Evolutionary conservation across 768 basidiomycete genomes (phyloP), one percentile per base, ranked within the genome.

Genomic region (Naematelia aurantialba): DNA sequence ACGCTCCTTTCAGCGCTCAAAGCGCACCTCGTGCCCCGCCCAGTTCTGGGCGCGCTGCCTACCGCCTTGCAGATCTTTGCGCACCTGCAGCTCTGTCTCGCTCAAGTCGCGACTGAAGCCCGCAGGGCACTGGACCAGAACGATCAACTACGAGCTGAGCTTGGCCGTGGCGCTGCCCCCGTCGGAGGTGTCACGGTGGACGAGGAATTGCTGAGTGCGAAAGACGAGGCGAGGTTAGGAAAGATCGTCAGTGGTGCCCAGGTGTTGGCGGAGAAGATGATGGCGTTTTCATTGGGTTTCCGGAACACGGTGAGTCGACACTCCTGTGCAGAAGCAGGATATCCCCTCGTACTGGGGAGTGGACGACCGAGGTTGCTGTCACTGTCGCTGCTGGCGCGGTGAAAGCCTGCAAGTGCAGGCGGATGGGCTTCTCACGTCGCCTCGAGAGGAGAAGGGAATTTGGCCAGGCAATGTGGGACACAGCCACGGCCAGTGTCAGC

Each of bases 21-120:
- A 22, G 48, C 39, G 3, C 58, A 62, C 21, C 55, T 68, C 2
- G 5, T 30, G 14, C 66, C 66, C 25, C 4, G 27, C 3, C 56
- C 60, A 5, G 17, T 65, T 17, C 42, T 62, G 13, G 4, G 31
- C 11, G 21, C 29, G 11, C 46, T 66, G 2, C 62, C 55, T 12
- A 19, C 45, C 5, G 47, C 55, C n/a, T 58, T 69, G 0, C 22
- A 61, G 5, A 52, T 69, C 44, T 64, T 62, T 55, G 65, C 65
- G 3, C 62, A 69, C 46, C 25, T 69, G 14, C 62, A 69, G 24
- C 42, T 66, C 5, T 47, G 60, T 14, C 55, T 56, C 5, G 1
- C 12, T 1, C 26, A 49, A 45, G 48, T 69, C 19, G 45, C 30
- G 21, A 26, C 24, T 13, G 60, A 69, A 58, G 59, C 65, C 11